phyloP scores from a whole-genome alignment of 1,284 basidiomycete species.

The Amylostereum areolatum region DNA sequence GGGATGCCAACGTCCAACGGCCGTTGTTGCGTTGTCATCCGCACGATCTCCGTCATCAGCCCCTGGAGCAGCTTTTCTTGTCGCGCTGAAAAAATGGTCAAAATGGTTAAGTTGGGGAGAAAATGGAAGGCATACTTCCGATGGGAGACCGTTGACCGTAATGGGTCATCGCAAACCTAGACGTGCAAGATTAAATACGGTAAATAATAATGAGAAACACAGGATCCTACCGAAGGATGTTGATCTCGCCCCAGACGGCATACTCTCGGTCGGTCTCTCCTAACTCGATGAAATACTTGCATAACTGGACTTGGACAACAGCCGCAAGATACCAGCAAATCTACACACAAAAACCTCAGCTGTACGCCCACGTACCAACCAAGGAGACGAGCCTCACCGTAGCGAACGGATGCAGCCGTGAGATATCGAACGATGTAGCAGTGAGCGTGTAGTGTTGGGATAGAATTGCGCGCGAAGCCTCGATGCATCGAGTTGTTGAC shows the following conservation, averaged over 20 bases:
- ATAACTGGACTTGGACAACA: slow-evolving; percentile 76
- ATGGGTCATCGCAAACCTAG: slow-evolving; percentile 72
- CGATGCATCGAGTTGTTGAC: slow-evolving; percentile 66
- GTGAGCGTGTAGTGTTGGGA: slow-evolving; percentile 68
- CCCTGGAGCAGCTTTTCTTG: slow-evolving; percentile 78
- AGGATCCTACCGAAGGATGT: slow-evolving; percentile 55
- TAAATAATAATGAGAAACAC: neutral
- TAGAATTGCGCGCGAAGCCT: slow-evolving; percentile 66
- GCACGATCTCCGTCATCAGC: slow-evolving; percentile 78
- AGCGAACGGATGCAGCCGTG: slow-evolving; percentile 74
- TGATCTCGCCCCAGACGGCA: slow-evolving; percentile 79
- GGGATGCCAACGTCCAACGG: slow-evolving; percentile 73
- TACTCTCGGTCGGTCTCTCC: slow-evolving; percentile 65
- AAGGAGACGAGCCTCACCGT: slow-evolving; percentile 42
- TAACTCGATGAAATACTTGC: slow-evolving; percentile 76
- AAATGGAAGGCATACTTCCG: slow-evolving; percentile 49
- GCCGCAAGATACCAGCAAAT: slow-evolving; percentile 86
- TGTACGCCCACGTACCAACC: neutral
- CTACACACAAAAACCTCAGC: slow-evolving; percentile 29
- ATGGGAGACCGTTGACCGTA: slow-evolving; percentile 77
- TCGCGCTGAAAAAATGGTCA: slow-evolving; percentile 40
- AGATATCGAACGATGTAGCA: slow-evolving; percentile 70
- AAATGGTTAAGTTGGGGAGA: slow-evolving; percentile 13
- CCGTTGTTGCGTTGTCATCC: slow-evolving; percentile 69
- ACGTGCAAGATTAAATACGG: slow-evolving; percentile 8